Evolutionary conservation across 306 rosid species (phyloP), one percentile per base, ranked within the genome.

Genomic region (Dalbergia cochinchinensis): DNA sequence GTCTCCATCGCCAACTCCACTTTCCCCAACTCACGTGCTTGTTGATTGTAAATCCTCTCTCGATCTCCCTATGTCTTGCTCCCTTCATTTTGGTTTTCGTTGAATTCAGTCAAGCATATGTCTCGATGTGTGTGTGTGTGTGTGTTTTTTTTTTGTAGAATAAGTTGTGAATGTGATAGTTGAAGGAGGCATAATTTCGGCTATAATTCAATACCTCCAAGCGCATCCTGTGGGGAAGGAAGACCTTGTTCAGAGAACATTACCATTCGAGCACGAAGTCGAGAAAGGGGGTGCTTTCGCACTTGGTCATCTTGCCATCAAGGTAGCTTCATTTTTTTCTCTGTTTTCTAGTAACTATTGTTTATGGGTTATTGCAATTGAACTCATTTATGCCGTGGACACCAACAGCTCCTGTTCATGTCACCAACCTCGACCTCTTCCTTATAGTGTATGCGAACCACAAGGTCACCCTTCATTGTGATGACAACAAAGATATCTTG

Each of bases 241-340:
- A 15, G 89, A 91, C 68, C 83, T 78, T 14, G 82, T 78, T 74
- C 62, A 41, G 71, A 89, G 78, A 81, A 92, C 92, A 13, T 79
- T 81, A 84, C 96, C 94, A 16, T 89, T 81, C 63, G 94, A 91
- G 81, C 97, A 93, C 73, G 96, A 93, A 78, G 97, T 93, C 8
- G 96, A 93, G 87, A 93, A 93, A 77, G 94, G 97, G 55, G 86
- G 94, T 74, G 97, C 97, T 47, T 91, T 91, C 81, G 96, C 97
- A 3, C 86, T 93, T 22, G 97, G 97, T 44, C 96, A 89, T 78
- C 96, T 93, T 57, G 96, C 97, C 53, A 94, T 93, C 34, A 93
- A 93, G 96, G 97, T 93, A 66, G 55, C 72, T 76, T 76, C 4
- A 51, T 50, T 64, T 13, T 13, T 55, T 54, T 16, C 19, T 14